Evolutionary conservation across 2,329 filamentous ascomycete species (phyloP).

Genomic region (Tolypocladium guangdongense): DNA sequence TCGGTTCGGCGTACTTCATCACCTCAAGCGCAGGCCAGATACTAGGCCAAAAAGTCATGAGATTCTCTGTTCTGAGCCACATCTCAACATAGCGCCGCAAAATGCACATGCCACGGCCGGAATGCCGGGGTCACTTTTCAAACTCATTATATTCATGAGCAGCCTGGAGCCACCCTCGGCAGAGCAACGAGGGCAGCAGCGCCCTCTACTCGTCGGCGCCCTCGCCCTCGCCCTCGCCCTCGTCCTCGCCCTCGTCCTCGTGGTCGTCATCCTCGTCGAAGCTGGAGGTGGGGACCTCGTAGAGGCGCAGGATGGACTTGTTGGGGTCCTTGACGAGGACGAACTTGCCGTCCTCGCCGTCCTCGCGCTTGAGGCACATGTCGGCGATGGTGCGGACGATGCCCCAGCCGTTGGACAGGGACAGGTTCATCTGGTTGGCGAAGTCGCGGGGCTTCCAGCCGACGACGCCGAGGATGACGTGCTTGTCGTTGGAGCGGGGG

Average conservation of each 20-base stretch:
- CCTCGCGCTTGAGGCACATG: conserved; percentile 70
- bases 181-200: neutral
- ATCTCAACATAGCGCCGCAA: neutral
- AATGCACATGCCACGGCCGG: neutral
- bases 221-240: conserved; percentile 25
- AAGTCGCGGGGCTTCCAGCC: conserved; percentile 98
- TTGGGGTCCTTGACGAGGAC: conserved; percentile 86
- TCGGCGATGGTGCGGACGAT: conserved; percentile 97
- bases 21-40: neutral
- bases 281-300: conserved; percentile 76
- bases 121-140: neutral
- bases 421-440: conserved; percentile 94
- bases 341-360: conserved; percentile 72
- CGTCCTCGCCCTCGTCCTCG: conserved; percentile 40
- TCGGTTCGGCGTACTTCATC: neutral
- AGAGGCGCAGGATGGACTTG: conserved; percentile 87
- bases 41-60: neutral
- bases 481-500: conserved; percentile 84
- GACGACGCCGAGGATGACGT: conserved; percentile 89
- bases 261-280: conserved; percentile 87
- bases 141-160: neutral
- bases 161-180: neutral
- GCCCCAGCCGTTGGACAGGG: conserved; percentile 94
- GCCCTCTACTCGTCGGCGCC: conserved; percentile 16
- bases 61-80: neutral